Evolutionary conservation across 176 grass and related monocot species (phyloP), one percentile per base, ranked within the genome.

Genomic region (Thinopyrum elongatum): DNA sequence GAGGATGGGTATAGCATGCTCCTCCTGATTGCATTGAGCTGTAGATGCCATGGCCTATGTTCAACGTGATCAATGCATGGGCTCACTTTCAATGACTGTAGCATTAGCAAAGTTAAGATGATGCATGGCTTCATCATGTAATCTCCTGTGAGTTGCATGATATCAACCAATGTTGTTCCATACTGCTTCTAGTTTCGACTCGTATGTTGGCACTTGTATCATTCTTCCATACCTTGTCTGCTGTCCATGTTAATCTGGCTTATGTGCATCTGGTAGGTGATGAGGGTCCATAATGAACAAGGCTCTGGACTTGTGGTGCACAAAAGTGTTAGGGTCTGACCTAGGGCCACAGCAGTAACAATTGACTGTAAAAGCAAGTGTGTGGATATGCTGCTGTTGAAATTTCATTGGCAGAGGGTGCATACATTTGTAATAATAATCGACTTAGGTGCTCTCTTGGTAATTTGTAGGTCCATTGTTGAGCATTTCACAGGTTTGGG

Each of bases 191-290:
- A 65, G 23, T 65, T 65, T 80, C 21, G 23, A 28, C 16, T 65
- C 14, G 64, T 9, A 29, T 80, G 58, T 28, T 19, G 36, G 15
- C 36, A 41, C 34, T 80, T 64, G 23, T 25, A 64, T 80, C 59
- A 29, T 62, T 44, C 59, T 1, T 65, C 42, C 15, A 22, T 80
- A 65, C 42, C 36, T 64, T 64, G 23, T 16, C 25, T 41, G 59
- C 35, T 80, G 71, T 80, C 38, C 36, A 30, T 80, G 78, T 29
- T 62, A 80, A 64, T 80, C 63, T 80, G 78, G n/a, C 59, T 65
- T 80, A 19, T 65, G 38, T 80, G 60, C 76, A 60, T 78, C 12
- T 60, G 76, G 28, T 44, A 80, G 62, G 10, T 65, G 23, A 30
- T 8, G 23, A 12, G 8, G 64, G 38, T 36, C 22, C 36, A 65